Evolutionary conservation across 2,329 filamentous ascomycete species (phyloP).

Genomic region (Erysiphe pisi): DNA sequence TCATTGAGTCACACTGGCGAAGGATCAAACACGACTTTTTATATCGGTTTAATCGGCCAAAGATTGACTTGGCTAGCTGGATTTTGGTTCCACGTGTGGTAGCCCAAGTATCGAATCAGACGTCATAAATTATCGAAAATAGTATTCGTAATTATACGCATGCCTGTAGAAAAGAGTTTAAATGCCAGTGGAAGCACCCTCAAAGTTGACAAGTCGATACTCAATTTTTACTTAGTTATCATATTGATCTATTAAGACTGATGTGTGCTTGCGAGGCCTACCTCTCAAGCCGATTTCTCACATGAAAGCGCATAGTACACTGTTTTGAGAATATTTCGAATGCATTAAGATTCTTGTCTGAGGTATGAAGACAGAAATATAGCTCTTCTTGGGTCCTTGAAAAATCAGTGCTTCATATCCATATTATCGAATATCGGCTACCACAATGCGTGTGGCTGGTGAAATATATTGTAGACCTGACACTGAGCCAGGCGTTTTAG

Average conservation of each 20-base stretch:
- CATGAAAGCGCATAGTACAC: neutral
- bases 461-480: too few relatives aligned
- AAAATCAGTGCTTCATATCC: too few relatives aligned
- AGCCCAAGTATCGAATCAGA: neutral
- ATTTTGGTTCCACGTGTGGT: neutral
- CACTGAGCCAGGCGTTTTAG: too few relatives aligned
- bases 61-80: neutral
- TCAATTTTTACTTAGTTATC: neutral
- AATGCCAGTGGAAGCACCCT: neutral
- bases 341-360: neutral
- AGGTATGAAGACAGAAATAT: neutral
- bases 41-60: neutral
- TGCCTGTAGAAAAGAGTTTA: neutral
- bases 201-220: neutral
- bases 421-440: too few relatives aligned
- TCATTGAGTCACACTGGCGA: neutral
- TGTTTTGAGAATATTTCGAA: neutral
- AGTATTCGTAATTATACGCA: neutral
- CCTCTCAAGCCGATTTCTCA: neutral
- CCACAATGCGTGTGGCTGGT: too few relatives aligned
- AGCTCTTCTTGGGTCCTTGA: neutral
- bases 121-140: neutral
- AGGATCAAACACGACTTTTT: constrained; percentile 8
- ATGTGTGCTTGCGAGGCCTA: neutral
- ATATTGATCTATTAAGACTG: neutral